Percentiles rank a stretch among this genome's conserved stretches.
These are phyloP conservation scores for Penicillium antarcticum DNA, from an alignment of 495 filamentous ascomycete species.

Conservation along the genomic window DNA sequence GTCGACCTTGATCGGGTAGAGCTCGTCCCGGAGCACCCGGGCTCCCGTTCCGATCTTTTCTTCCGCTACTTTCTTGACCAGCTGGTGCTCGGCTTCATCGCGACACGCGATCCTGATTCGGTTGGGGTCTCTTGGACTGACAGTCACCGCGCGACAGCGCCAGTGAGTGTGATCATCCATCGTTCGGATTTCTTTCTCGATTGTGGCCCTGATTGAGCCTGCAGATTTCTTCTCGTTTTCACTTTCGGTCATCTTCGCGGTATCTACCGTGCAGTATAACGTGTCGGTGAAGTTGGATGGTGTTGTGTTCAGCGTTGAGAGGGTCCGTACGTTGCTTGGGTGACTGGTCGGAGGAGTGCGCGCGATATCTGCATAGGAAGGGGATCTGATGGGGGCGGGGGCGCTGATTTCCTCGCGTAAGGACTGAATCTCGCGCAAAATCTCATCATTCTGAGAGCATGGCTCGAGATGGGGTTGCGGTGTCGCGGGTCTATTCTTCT, in stretches of 20 bases:
- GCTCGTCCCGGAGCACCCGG: constrained; percentile 30
- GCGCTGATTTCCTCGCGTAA: constrained; percentile 13
- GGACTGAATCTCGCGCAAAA: constrained; percentile 17
- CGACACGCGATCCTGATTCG: constrained; percentile 25
- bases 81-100: constrained; percentile 22
- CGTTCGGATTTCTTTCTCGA: constrained; percentile 26
- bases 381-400: constrained; percentile 1
- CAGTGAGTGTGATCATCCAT: constrained; percentile 19
- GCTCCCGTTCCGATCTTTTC: constrained; percentile 15
- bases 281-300: constrained; percentile 19
- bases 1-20: constrained; percentile 32
- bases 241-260: constrained; percentile 19
- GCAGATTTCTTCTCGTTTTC: constrained; percentile 19
- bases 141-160: constrained; percentile 28
- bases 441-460: constrained; percentile 10
- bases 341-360: constrained; percentile 17
- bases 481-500: constrained; percentile 8
- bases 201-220: constrained; percentile 20
- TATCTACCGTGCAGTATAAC: constrained; percentile 22
- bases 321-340: constrained; percentile 16
- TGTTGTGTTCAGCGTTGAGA: constrained; percentile 14
- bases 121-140: constrained; percentile 18
- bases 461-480: constrained; percentile 7
- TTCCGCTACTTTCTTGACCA: constrained; percentile 26
- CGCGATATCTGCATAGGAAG: constrained; percentile 21